A percentile compares a stretch with the other conserved stretches of the same genome.
phyloP scores from a whole-genome alignment of 768 basidiomycete species.

The Tubosaeta sp. region DNA sequence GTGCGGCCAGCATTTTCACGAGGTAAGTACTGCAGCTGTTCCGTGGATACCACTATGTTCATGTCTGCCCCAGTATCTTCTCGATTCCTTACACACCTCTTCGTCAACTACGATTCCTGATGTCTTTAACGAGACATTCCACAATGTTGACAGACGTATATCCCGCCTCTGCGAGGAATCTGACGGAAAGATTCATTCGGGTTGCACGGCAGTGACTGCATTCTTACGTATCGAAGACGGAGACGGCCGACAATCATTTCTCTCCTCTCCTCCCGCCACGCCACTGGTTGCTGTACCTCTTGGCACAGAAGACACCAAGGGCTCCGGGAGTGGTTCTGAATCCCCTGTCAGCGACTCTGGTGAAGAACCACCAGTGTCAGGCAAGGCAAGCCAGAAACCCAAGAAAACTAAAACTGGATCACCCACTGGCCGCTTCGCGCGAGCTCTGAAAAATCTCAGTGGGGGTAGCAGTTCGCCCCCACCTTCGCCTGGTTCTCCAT shows the following conservation, averaged over 20 bases:
- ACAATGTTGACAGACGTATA: constrained; percentile 80
- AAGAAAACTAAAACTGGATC: constrained; percentile 39
- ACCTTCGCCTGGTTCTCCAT: constrained; percentile 7
- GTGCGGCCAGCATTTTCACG: constrained; percentile 96
- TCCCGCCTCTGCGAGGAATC: constrained; percentile 83
- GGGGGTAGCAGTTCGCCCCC: constrained; percentile 25
- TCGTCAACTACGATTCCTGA: constrained; percentile 70
- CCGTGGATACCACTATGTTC: constrained; percentile 3
- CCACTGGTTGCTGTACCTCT: constrained; percentile 31
- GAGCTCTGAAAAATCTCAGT: constrained; percentile 51
- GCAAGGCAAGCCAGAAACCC: constrained; percentile 35
- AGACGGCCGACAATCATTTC: constrained; percentile 68
- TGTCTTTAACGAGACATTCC: constrained; percentile 90
- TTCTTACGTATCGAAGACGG: constrained; percentile 90
- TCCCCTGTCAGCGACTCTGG: constrained; percentile 43
- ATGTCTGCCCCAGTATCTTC: constrained; percentile 46
- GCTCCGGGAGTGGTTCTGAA: constrained; percentile 35
- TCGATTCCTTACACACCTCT: constrained; percentile 62
- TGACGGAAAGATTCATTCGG: constrained; percentile 90
- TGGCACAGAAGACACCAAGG: constrained; percentile 28
- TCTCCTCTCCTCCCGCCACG: constrained; percentile 31
- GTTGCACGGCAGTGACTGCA: constrained; percentile 95
- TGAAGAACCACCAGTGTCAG: constrained; percentile 29
- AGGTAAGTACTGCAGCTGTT: constrained; percentile 42
- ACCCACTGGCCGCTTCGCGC: constrained; percentile 49